A percentile compares a stretch with the other conserved stretches of the same genome.
These are phyloP conservation scores for Fusarium sp. DNA, from an alignment of 2,329 filamentous ascomycete species.

Conservation along the genomic window DNA sequence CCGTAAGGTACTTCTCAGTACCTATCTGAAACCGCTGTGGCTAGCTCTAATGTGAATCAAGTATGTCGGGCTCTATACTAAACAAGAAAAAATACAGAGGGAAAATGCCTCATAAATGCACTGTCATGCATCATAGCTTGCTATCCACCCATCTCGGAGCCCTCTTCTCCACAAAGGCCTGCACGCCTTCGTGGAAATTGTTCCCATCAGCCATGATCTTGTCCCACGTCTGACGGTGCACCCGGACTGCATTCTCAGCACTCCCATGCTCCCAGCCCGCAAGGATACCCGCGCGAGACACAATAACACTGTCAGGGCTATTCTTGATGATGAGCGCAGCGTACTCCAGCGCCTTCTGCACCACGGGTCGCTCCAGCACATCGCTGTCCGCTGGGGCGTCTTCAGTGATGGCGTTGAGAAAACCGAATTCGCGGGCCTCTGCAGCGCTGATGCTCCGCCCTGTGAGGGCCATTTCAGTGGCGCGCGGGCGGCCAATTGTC, in stretches of 20 bases:
- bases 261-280: conserved; percentile 74
- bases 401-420: conserved; percentile 72
- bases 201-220: conserved; percentile 68
- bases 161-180: conserved; percentile 78
- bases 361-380: conserved; percentile 51
- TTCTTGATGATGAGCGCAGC: conserved; percentile 70
- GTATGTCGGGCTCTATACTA: neutral
- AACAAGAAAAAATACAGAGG: neutral
- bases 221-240: conserved; percentile 63
- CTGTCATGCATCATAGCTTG: conserved; percentile 55
- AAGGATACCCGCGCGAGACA: conserved; percentile 74
- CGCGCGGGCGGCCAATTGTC: conserved; percentile 73
- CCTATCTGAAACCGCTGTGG: neutral
- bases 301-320: conserved; percentile 77
- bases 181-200: conserved; percentile 77
- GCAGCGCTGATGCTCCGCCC: conserved; percentile 66
- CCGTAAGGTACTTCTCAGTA: neutral
- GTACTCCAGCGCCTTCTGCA: conserved; percentile 66
- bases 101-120: conserved; percentile 25
- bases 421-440: conserved; percentile 70
- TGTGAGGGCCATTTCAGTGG: conserved; percentile 73
- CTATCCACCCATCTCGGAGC: conserved; percentile 71
- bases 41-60: neutral
- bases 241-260: conserved; percentile 67
- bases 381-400: conserved; percentile 45